Conservation (phyloP, 257 asterid genomes). For the Asclepias syriaca region DNA sequence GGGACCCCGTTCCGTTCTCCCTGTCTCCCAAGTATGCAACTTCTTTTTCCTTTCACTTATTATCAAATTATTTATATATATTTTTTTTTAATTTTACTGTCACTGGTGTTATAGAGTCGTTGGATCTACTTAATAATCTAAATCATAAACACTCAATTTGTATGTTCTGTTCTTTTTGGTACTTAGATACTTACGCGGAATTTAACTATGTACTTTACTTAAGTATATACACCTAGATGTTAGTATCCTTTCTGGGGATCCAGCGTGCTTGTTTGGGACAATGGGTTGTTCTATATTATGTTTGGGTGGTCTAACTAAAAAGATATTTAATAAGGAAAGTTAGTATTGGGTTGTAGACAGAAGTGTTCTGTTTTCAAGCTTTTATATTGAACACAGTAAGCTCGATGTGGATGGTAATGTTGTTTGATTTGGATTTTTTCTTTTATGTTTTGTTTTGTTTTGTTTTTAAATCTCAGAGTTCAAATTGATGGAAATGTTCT, state of each 20-base stretch:
- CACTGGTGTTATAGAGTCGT: neutral
- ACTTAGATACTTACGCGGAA: neutral
- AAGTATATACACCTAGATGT: neutral
- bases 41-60: neutral
- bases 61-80: too few species aligned
- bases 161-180: neutral
- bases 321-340: neutral
- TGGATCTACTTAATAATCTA: neutral
- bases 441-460: too few species aligned
- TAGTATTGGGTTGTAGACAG: neutral
- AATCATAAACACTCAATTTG: neutral
- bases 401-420: too few species aligned
- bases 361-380: neutral
- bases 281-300: neutral
- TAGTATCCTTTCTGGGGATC: neutral
- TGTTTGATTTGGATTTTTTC: too few species aligned
- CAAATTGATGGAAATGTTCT: neutral
- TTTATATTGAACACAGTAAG: neutral
- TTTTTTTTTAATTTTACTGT: neutral
- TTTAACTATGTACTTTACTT: neutral
- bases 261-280: neutral
- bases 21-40: conserved; percentile 52
- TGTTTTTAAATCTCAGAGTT: neutral
- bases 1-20: conserved; percentile 68
- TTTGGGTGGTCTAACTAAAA: too few species aligned